These are phyloP conservation scores for Rhodamnia argentea DNA, from an alignment of 345 rosid species.

Conservation along the genomic window DNA sequence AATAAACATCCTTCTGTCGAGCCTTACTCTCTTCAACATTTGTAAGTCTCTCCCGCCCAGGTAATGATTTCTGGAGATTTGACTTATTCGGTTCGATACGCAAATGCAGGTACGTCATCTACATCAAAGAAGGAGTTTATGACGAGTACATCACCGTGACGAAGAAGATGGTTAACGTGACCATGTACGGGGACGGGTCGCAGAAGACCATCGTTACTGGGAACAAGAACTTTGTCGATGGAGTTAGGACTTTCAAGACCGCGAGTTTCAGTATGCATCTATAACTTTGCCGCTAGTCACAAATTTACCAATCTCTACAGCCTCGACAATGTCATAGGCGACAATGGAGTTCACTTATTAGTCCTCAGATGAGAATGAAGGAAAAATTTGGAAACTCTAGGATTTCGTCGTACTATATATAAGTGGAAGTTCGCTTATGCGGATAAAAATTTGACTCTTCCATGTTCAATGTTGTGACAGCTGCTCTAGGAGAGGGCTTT, in stretches of 20 bases:
- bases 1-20: neutral
- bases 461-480: constrained; percentile 18
- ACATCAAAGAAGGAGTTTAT: constrained; percentile 55
- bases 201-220: constrained; percentile 68
- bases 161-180: constrained; percentile 42
- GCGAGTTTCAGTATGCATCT: constrained; percentile 53
- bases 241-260: constrained; percentile 42
- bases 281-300: neutral
- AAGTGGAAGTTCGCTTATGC: neutral
- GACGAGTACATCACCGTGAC: constrained; percentile 47
- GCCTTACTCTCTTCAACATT: neutral
- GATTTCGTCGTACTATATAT: neutral
- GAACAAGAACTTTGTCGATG: constrained; percentile 39
- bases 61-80: neutral
- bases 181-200: constrained; percentile 82
- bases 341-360: neutral
- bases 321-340: neutral
- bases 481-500: constrained; percentile 55
- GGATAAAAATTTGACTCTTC: neutral
- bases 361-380: neutral
- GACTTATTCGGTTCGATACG: neutral
- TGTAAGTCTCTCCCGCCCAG: neutral
- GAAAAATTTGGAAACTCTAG: neutral
- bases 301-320: neutral
- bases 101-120: constrained; percentile 53